A percentile compares a stretch with the other conserved stretches of the same genome.
phyloP scores from a whole-genome alignment of 169 alveolate species.

The Eimeria acervulina region DNA sequence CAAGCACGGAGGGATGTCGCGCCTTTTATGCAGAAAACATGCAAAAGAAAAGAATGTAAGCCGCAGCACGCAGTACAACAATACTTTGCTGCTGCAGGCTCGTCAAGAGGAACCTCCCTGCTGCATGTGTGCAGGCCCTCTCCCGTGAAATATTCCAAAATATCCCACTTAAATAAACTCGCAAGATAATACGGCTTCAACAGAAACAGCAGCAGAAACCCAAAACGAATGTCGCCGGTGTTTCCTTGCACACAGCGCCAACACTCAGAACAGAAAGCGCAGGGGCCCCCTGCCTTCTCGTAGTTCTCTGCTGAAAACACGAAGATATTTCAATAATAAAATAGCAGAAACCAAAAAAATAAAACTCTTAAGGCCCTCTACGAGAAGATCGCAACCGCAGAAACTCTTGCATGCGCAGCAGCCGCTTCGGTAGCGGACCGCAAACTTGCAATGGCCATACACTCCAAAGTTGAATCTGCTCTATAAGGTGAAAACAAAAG shows the following conservation, averaged over 20 bases:
- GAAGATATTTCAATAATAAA: too few species aligned
- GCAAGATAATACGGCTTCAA: not conserved
- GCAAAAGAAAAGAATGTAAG: too few species aligned
- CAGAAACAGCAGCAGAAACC: not conserved
- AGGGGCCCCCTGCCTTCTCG: not conserved
- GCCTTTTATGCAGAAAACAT: not conserved
- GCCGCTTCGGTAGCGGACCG: conserved; percentile 25
- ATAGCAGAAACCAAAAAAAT: too few species aligned
- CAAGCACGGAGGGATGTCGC: not conserved
- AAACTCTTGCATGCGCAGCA: not conserved
- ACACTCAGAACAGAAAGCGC: not conserved
- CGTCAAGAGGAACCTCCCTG: not conserved
- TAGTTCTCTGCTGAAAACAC: not conserved
- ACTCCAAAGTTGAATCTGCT: not conserved
- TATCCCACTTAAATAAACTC: not conserved
- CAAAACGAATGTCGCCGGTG: not conserved
- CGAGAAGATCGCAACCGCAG: not conserved
- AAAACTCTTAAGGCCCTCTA: not conserved
- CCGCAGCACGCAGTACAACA: too few species aligned
- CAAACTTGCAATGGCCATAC: not conserved
- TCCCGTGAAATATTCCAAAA: not conserved
- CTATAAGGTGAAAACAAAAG: not conserved
- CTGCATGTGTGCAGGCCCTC: not conserved
- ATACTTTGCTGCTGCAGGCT: too few species aligned
- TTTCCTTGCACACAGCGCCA: not conserved